phyloP scores from a whole-genome alignment of 2,329 filamentous ascomycete species.

The Scedosporium dehoogii region DNA sequence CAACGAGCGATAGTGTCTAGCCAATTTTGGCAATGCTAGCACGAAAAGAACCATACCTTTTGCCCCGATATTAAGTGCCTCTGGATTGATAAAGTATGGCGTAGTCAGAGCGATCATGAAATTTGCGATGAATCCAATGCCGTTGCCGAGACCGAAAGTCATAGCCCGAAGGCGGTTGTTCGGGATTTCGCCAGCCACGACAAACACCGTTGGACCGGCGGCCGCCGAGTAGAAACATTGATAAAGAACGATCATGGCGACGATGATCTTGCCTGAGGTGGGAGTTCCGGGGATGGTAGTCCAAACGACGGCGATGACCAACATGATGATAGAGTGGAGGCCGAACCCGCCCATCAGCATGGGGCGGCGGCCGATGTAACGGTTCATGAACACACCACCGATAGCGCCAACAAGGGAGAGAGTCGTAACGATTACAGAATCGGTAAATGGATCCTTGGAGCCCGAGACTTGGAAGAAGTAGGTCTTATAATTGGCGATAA shows the following conservation, averaged over 20 bases:
- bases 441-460: constrained; percentile 6
- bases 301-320: constrained; percentile 7
- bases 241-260: constrained; percentile 7
- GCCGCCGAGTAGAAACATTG: constrained; percentile 6
- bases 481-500: constrained; percentile 8
- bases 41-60: background rate
- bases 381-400: constrained; percentile 6
- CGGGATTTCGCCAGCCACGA: constrained; percentile 7
- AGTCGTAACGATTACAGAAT: constrained; percentile 8
- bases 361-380: constrained; percentile 7
- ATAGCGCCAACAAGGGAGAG: constrained; percentile 6
- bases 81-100: constrained; percentile 9
- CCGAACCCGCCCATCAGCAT: constrained; percentile 5
- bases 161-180: constrained; percentile 7
- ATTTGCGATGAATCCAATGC: constrained; percentile 6
- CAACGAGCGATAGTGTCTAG: background rate
- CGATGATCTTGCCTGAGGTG: constrained; percentile 7
- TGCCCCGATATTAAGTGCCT: constrained; percentile 7
- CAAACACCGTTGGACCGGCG: constrained; percentile 4
- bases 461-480: constrained; percentile 9
- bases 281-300: constrained; percentile 1
- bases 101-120: constrained; percentile 8
- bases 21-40: background rate
- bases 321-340: constrained; percentile 6
- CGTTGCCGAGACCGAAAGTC: constrained; percentile 6